Evolutionary conservation across 1,284 basidiomycete species (phyloP), one percentile per base, ranked within the genome.

Genomic region (Peniophora sp.): DNA sequence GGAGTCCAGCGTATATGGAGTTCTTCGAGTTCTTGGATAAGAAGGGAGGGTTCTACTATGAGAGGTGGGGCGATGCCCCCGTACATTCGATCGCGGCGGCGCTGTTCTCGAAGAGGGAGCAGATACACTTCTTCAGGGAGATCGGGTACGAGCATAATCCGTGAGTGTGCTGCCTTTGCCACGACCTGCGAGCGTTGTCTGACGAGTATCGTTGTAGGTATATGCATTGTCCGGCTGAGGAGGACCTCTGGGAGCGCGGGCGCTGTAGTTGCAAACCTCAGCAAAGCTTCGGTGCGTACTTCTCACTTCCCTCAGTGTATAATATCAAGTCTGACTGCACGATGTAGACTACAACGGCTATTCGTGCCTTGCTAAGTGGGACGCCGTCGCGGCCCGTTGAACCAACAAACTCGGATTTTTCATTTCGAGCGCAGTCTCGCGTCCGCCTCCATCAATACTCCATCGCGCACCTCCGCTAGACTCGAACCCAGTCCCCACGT

Each of bases 51-150:
- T 89, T 89, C 64, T 87, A 85, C 64, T 88, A 89, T 59, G 86
- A 89, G 74, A 73, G 83, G 37, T 86, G 84, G 85, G 88, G 87
- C 39, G 88, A 92, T 62, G 90, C 89, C 1, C 89, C 87, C 0
- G 82, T 91, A 1, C 88, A 91, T 63, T 82, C 79, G 44, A 86
- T 91, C 49, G 87, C 77, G 10, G 85, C 78, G 0, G 76, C 79
- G 3, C 68, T 88, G 24, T 83, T 89, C 64, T 72, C 76, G 11
- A 68, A 68, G 24, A 80, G 76, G 55, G 71, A 78, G 49, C 74
- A 84, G 63, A 76, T 88, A 47, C 82, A 87, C 58, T 85, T 84
- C 66, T 86, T 87, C 64, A 68, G 76, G 53, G 73, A 80, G 55
- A 81, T 83, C 41, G 79, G 78, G 20, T 82, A 81, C 58, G 70